Evolutionary conservation across 495 filamentous ascomycete genomes (phyloP).

Genomic region (Apodospora peruviana): DNA sequence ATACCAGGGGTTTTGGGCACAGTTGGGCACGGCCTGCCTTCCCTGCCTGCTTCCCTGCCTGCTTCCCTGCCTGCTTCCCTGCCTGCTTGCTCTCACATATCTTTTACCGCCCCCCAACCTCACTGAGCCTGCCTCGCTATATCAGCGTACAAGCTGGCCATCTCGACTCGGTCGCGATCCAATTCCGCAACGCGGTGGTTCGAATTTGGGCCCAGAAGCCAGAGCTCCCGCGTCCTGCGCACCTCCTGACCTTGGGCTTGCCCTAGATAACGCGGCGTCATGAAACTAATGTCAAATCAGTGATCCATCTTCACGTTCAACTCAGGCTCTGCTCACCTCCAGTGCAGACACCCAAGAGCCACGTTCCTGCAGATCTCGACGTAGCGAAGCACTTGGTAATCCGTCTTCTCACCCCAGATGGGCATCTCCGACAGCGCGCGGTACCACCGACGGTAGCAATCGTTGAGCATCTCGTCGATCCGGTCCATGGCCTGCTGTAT

Average conservation of each 20-base stretch:
- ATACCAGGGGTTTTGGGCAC: too few relatives aligned
- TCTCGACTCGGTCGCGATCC: neutral
- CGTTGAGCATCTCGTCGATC: conserved; percentile 1
- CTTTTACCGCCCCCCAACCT: neutral
- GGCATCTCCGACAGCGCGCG: conserved; percentile 5
- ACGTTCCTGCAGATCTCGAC: conserved; percentile 5
- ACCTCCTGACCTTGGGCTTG: conserved; percentile 4
- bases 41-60: neutral
- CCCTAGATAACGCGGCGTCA: conserved; percentile 4
- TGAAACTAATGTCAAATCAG: neutral
- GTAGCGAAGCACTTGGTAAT: conserved; percentile 3
- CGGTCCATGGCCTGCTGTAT: conserved; percentile 4
- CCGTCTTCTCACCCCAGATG: conserved; percentile 4
- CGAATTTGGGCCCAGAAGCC: neutral
- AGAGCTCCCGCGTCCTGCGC: conserved; percentile 1
- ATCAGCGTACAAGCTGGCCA: neutral
- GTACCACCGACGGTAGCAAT: conserved; percentile 9
- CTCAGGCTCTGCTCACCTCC: conserved; percentile 4
- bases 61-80: neutral
- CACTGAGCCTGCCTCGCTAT: neutral
- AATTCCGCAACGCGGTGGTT: neutral
- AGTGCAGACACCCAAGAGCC: conserved; percentile 6
- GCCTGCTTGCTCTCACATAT: neutral
- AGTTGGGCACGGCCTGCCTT: too few relatives aligned
- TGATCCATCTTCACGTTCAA: neutral